Conservation (phyloP, 2,329 filamentous ascomycete genomes). For the Grosmannia serpens region DNA sequence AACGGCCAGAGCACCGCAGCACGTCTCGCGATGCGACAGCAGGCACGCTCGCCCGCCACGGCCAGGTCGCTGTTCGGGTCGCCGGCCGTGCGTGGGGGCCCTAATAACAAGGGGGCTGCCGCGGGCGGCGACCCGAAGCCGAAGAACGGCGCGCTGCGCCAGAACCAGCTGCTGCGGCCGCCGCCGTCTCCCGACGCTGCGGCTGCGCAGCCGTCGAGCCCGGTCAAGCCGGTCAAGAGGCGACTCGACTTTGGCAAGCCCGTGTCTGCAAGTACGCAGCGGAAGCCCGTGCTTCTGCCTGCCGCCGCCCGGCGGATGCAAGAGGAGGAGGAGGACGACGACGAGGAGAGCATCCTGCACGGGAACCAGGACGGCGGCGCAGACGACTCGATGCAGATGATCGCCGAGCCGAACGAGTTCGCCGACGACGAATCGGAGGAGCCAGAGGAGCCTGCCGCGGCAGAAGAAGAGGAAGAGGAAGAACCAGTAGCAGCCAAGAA, state of each 20-base stretch:
- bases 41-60: conserved; percentile 49
- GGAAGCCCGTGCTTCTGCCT: conserved; percentile 7
- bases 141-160: conserved; percentile 6
- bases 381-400: conserved; percentile 32
- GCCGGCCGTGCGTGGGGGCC: conserved; percentile 38
- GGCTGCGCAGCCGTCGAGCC: conserved; percentile 18
- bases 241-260: conserved; percentile 38
- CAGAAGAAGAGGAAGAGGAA: conserved; percentile 8
- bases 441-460: conserved; percentile 8
- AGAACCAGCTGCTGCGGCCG: conserved; percentile 43
- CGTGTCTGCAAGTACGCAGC: conserved; percentile 13
- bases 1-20: conserved; percentile 35
- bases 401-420: conserved; percentile 17
- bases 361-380: conserved; percentile 16
- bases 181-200: conserved; percentile 35
- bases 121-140: not conserved
- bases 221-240: conserved; percentile 35
- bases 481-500: not conserved
- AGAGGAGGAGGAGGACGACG: conserved; percentile 17
- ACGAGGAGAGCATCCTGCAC: conserved; percentile 15
- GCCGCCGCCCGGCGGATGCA: conserved; percentile 6
- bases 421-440: conserved; percentile 18
- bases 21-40: conserved; percentile 34
- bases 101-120: conserved; percentile 12
- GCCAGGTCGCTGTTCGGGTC: conserved; percentile 49